Evolutionary conservation across 306 rosid species (phyloP).

Genomic region (Cucurbita ficifolia): DNA sequence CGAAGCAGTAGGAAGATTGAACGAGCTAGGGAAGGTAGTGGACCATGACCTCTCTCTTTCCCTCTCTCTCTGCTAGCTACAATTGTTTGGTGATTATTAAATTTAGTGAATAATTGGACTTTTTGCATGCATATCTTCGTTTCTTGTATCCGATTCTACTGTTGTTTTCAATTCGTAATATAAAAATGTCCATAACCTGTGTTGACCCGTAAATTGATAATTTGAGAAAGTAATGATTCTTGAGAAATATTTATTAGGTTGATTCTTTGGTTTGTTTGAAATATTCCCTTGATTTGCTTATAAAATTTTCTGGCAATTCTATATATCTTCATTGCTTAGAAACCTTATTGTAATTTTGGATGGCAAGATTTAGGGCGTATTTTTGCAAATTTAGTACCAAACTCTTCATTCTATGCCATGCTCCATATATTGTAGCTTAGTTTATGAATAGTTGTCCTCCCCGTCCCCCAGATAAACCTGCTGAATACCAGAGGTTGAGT

Average conservation of each 20-base stretch:
- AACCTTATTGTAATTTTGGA: background rate
- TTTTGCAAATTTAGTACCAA: background rate
- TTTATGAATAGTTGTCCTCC: slow-evolving; percentile 4
- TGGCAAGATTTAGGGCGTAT: background rate
- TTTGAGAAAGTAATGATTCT: background rate
- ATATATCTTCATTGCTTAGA: background rate
- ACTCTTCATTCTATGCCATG: background rate
- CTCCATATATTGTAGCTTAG: slow-evolving; percentile 2
- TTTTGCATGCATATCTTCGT: background rate
- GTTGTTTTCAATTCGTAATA: background rate
- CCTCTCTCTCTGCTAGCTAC: background rate
- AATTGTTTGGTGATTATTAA: background rate
- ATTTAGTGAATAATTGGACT: background rate
- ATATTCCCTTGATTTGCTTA: background rate
- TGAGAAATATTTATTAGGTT: background rate
- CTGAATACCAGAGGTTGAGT: background rate
- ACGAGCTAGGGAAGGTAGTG: slow-evolving; percentile 65
- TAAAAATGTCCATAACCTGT: background rate
- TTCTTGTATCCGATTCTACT: background rate
- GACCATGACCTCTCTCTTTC: background rate
- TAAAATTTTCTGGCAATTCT: background rate
- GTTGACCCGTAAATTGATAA: background rate
- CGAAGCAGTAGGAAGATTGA: slow-evolving; percentile 68
- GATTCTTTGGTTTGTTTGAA: background rate
- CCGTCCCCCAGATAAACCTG: slow-evolving; percentile 10